Percentiles rank a stretch among this genome's conserved stretches.
Evolutionary conservation across 257 asterid species (phyloP).

Genomic region (Solanum rostratum): DNA sequence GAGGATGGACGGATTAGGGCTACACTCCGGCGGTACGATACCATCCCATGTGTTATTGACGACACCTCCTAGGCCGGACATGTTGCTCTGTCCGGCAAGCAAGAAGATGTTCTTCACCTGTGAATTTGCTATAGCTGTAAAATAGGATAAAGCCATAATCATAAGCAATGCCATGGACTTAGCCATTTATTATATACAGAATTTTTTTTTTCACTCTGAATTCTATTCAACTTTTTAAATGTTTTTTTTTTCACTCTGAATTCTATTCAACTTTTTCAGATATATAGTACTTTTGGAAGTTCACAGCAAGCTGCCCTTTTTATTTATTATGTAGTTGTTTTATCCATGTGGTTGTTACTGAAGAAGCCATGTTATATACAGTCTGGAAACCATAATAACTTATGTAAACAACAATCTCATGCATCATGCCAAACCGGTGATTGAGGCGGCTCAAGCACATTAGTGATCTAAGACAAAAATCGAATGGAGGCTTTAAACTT

Average conservation of each 20-base stretch:
- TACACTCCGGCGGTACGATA: conserved; percentile 4
- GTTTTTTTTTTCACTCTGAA: neutral
- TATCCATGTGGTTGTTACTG: neutral
- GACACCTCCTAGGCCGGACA: conserved; percentile 20
- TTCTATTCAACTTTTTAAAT: neutral
- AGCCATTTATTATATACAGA: neutral
- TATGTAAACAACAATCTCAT: neutral
- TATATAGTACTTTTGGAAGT: neutral
- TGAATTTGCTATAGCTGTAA: neutral
- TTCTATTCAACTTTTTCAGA: neutral
- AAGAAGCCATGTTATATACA: neutral
- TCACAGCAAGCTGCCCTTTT: neutral
- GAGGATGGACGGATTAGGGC: neutral
- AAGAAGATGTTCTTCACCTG: neutral
- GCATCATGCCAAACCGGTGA: neutral
- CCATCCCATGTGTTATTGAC: conserved; percentile 4
- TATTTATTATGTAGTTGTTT: neutral
- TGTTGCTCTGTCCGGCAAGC: conserved; percentile 21
- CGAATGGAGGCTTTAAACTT: too few species aligned
- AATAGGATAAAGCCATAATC: neutral
- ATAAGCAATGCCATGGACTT: neutral
- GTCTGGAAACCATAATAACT: neutral
- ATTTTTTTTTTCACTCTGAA: neutral
- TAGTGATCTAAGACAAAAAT: too few species aligned
- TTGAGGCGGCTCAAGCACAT: too few species aligned